Base-by-base conservation (phyloP, 2,329 filamentous ascomycete species). In the Aspergillus piperis region DNA sequence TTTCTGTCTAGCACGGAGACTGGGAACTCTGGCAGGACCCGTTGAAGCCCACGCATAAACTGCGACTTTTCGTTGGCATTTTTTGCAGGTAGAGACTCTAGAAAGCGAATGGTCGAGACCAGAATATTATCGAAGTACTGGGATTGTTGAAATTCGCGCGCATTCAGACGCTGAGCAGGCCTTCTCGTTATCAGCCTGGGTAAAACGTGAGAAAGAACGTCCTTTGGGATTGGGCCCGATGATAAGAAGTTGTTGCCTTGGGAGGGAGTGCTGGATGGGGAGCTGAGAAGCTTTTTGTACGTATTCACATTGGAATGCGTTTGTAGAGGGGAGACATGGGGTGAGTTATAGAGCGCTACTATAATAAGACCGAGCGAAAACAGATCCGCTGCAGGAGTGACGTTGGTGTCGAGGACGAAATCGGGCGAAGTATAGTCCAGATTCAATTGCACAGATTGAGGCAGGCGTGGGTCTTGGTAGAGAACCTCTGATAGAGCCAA, bases 51-150 rank as follows among this genome's bases (percentile, higher is more conserved):
- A 57, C 92, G 87, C 84, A 99, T 86, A 73, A 99, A 99, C 60
- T 92, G 89, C 6, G 89, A 84, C 74, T 99, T 99, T 72, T 99
- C 95, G 63, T 87, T 90, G 0, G 91, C 84, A 1, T 92, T 96
- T 79, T 99, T 99, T 36, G 91, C 91, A 0, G 95, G 94, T 61
- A 99, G 86, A 0, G 88, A 86, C 69, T 99, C 95, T 25, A 99
- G 81, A 71, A 99, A 99, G 11, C 95, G 90, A 63, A 99, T 96
- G 0, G 95, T 97, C 0, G 93, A 96, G 21, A 99, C 92, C 4
- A 99, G 82, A 49, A 98, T 91, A 70, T 98, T 99, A 77, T 99
- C 92, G 73, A 99, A 99, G 73, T 96, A 99, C 66, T 91, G 88
- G 70, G 92, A 96, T 75, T 97, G 87, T 72, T 99, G 95, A 68